Evolutionary conservation across 164 flowering plant species (phyloP).

Genomic region (Dillenia turbinata): DNA sequence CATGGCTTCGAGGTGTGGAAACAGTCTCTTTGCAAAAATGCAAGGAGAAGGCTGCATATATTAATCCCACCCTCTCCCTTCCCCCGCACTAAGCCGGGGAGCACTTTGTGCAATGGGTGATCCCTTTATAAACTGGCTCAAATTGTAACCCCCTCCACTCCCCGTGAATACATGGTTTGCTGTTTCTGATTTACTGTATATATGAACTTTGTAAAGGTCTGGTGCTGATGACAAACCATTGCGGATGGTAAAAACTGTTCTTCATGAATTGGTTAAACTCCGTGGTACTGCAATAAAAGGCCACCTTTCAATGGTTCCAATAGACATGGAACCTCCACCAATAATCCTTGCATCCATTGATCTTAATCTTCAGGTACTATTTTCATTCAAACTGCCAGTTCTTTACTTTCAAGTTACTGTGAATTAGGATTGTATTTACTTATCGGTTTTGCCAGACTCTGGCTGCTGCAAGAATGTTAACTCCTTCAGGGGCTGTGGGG

Average conservation of each 20-base stretch:
- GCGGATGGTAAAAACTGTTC: slow-evolving; percentile 98
- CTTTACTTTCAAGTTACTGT: not conserved
- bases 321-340: slow-evolving; percentile 97
- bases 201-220: slow-evolving; percentile 47
- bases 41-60: too few relatives aligned
- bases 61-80: too few relatives aligned
- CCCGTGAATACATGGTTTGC: too few relatives aligned
- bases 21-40: too few relatives aligned
- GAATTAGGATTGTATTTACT: not conserved
- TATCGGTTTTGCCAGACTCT: slow-evolving; percentile 55
- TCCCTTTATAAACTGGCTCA: not conserved
- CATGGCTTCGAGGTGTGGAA: too few relatives aligned
- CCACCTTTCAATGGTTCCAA: slow-evolving; percentile 98
- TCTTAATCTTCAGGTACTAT: slow-evolving; percentile 90
- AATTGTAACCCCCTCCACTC: too few relatives aligned
- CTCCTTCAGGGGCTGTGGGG: slow-evolving; percentile 84
- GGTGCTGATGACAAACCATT: slow-evolving; percentile 99
- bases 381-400: too few relatives aligned
- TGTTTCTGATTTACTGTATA: not conserved
- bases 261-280: slow-evolving; percentile 97
- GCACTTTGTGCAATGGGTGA: too few relatives aligned
- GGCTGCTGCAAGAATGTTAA: slow-evolving; percentile 98
- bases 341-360: slow-evolving; percentile 97
- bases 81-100: too few relatives aligned
- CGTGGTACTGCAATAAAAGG: slow-evolving; percentile 98